These are phyloP conservation scores for Coccomyxa sp. DNA, from an alignment of 139 green algal genomes.

Conservation along the genomic window DNA sequence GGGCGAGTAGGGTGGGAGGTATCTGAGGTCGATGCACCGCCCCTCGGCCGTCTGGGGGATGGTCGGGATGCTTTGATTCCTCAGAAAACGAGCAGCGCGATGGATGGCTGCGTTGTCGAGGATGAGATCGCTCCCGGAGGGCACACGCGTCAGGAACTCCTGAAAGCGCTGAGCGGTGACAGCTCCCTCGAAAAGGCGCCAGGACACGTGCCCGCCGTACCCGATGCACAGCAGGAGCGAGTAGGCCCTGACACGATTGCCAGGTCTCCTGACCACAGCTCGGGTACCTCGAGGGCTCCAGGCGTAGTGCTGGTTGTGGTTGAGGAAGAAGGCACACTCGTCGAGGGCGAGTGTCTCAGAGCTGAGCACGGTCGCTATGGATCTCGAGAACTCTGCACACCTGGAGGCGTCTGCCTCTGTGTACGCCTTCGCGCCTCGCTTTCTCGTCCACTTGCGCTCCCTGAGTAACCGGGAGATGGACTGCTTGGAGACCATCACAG, in stretches of 20 bases:
- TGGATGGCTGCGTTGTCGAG: not conserved
- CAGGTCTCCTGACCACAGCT: not conserved
- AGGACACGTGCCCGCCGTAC: not conserved
- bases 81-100: not conserved
- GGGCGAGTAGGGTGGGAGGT: slow-evolving; percentile 1
- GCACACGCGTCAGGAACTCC: not conserved
- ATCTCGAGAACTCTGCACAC: not conserved
- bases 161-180: not conserved
- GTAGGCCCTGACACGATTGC: not conserved
- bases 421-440: not conserved
- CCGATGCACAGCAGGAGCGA: not conserved
- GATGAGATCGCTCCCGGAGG: not conserved
- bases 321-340: not conserved
- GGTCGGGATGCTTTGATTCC: not conserved
- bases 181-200: not conserved
- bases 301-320: not conserved
- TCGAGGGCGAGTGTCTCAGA: not conserved
- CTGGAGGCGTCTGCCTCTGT: not conserved
- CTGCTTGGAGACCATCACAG: not conserved
- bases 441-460: not conserved
- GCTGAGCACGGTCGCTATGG: not conserved
- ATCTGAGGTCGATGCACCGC: not conserved
- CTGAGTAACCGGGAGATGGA: not conserved
- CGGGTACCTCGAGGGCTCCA: not conserved
- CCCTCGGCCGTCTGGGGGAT: not conserved